Evolutionary conservation across 345 rosid genomes (phyloP).

Genomic region (Triadica sebifera): DNA sequence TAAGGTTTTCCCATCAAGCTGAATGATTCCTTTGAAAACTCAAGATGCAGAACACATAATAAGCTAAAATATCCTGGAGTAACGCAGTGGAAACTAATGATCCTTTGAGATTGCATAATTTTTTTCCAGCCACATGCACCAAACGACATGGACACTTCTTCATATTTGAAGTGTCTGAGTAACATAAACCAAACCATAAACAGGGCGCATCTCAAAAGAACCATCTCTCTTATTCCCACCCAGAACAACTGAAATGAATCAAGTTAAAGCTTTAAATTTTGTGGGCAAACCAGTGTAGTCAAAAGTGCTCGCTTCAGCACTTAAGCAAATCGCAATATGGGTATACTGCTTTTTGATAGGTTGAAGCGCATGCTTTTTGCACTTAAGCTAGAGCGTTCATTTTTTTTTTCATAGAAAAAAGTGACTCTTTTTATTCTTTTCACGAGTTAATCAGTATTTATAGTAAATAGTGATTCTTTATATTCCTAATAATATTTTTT

Average conservation of each 20-base stretch:
- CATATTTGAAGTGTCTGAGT: too few species aligned
- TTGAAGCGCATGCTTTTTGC: too few species aligned
- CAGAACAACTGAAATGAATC: background rate
- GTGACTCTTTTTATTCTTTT: too few species aligned
- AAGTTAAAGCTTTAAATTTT: background rate
- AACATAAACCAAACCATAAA: background rate
- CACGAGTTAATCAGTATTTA: too few species aligned
- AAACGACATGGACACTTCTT: too few species aligned
- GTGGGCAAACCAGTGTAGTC: background rate
- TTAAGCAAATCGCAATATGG: too few species aligned
- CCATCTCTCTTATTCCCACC: background rate
- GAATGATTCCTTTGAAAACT: background rate
- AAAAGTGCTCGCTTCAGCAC: too few species aligned
- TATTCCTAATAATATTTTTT: too few species aligned
- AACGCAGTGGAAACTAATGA: background rate
- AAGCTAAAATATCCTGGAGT: background rate
- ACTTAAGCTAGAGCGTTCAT: too few species aligned
- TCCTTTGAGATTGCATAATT: background rate
- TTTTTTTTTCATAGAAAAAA: too few species aligned
- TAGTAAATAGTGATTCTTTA: too few species aligned
- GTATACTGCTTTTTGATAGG: too few species aligned
- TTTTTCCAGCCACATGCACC: background rate
- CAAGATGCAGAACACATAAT: background rate
- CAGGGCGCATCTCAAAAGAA: background rate
- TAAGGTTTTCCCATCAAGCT: background rate